Evolutionary conservation across 176 grass and related monocot genomes (phyloP), one percentile per base, ranked within the genome.

Genomic region (Triticum monococcum): DNA sequence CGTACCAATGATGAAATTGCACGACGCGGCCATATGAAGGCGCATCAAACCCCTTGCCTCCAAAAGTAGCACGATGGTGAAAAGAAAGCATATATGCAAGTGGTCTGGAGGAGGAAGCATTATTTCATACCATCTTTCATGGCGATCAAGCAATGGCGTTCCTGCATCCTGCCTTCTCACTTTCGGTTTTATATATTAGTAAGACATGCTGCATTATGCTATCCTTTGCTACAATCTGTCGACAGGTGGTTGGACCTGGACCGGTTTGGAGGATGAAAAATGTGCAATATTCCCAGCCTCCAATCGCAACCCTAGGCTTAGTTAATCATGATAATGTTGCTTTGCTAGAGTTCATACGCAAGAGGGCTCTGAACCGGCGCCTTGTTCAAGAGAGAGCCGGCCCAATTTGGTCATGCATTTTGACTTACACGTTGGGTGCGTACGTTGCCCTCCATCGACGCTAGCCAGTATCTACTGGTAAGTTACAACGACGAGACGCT

Each of bases 1-100:
- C 22, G 62, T 22, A 37, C 4, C 24, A 89, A 83, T 68, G 68
- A 81, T 89, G 77, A 79, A 63, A 48, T 59, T 52, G 82, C 88
- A 64, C 74, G 75, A 81, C 35, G 18, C 68, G 36, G 41, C 69
- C 77, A 75, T 20, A 35, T 36, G 22, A 46, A 61, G 43, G 25
- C 36, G 62, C 67, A 40, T 50, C 81, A 60, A 73, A 22, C 23
- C 77, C 12, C 8, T 68, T 63, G 82, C 77, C 35, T 81, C 33
- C 41, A 33, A 85, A 56, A 75, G 77, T 12, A 46, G 24, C 22
- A 88, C 12, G 79, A 76, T 76, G n/a, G 20, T 41, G 70, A 20
- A 38, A 50, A 37, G 20, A 75, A 31, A 28, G 26, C 17, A 59
- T 24, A 25, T 72, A 52, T 57, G 56, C 64, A 79, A 30, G 56